Conservation (phyloP, 1,284 basidiomycete species). For the Melampsora americana region DNA sequence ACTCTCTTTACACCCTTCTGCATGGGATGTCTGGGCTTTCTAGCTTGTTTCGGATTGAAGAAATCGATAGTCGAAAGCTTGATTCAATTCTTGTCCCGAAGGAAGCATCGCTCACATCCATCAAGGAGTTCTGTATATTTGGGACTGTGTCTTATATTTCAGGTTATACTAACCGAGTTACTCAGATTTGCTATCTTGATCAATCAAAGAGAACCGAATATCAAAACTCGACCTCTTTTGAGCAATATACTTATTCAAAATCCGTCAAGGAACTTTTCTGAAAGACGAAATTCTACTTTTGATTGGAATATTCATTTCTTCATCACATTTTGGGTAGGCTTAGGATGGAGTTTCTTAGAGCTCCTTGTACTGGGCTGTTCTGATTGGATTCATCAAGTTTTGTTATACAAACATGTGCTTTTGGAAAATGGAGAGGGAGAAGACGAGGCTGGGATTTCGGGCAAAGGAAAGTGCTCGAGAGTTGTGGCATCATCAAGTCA, state of each 20-base stretch:
- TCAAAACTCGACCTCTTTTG: neutral
- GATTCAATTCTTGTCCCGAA: neutral
- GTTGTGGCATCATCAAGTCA: too few species aligned
- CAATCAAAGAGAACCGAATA: neutral
- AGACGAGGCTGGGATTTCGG: too few species aligned
- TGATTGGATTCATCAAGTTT: neutral
- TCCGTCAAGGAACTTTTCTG: neutral
- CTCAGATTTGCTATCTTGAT: neutral
- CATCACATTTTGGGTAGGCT: neutral
- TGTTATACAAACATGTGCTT: neutral
- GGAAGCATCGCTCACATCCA: neutral
- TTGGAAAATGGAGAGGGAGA: too few species aligned
- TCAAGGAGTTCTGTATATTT: neutral
- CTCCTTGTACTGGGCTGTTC: neutral
- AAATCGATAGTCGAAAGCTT: neutral
- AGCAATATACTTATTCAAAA: neutral
- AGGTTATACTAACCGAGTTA: neutral
- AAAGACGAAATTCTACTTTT: neutral
- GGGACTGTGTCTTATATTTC: neutral
- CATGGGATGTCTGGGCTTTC: neutral
- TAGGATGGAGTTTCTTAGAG: neutral
- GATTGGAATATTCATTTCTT: neutral
- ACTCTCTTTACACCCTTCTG: neutral
- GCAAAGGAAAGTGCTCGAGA: too few species aligned
- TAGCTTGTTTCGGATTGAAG: neutral